These are phyloP conservation scores for Ophiosphaerella narmari DNA, from an alignment of 2,329 filamentous ascomycete species.

Conservation along the genomic window DNA sequence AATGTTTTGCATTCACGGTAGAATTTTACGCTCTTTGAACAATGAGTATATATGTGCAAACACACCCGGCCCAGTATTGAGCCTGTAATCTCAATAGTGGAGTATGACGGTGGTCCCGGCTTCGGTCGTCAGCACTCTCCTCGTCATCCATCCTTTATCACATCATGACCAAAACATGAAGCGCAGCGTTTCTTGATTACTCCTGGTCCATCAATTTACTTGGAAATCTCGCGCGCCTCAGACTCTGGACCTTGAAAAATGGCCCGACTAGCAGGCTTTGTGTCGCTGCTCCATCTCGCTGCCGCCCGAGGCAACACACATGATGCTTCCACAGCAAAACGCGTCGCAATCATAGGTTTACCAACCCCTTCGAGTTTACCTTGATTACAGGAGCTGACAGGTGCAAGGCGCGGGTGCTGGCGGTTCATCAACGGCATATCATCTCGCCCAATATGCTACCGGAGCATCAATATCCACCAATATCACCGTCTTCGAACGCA, in stretches of 20 bases:
- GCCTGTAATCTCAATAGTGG: not conserved
- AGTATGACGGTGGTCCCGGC: conserved; percentile 1
- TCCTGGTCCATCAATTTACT: not conserved
- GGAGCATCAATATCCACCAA: conserved; percentile 66
- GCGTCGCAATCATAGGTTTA: conserved; percentile 46
- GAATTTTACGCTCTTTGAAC: no score
- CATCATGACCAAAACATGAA: conserved; percentile 9
- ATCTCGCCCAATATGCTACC: conserved; percentile 73
- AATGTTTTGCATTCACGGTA: no score
- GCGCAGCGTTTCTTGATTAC: conserved; percentile 1
- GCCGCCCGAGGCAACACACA: conserved; percentile 20
- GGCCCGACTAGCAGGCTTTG: conserved; percentile 17
- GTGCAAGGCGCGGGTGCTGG: conserved; percentile 80
- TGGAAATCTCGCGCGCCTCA: not conserved
- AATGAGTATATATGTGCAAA: no score
- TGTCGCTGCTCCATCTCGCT: conserved; percentile 21
- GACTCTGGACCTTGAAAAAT: conserved; percentile 4
- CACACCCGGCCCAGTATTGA: no score
- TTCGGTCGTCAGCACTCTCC: conserved; percentile 1
- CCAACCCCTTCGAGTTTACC: not conserved
- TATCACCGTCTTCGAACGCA: conserved; percentile 87
- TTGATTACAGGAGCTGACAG: conserved; percentile 8
- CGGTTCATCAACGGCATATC: conserved; percentile 84
- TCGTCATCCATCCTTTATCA: not conserved
- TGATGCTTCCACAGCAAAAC: conserved; percentile 26